These are phyloP conservation scores for Cordyceps javanica DNA, from an alignment of 2,329 filamentous ascomycete genomes.

Conservation along the genomic window DNA sequence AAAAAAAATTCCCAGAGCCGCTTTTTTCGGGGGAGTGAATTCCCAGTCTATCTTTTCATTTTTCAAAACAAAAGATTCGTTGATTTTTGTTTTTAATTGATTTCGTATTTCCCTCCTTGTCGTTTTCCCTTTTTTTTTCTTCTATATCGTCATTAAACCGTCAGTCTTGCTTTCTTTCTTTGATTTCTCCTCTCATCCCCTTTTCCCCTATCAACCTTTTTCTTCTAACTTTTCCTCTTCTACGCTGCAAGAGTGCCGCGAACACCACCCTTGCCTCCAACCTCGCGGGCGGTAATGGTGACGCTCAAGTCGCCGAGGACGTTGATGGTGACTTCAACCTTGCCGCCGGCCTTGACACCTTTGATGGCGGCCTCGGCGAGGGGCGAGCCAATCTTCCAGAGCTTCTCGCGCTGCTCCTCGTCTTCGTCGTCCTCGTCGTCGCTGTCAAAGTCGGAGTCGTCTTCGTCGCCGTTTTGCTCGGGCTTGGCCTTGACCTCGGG, in stretches of 20 bases:
- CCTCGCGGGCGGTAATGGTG: conserved; percentile 75
- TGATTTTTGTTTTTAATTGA: not conserved
- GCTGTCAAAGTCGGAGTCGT: conserved; percentile 51
- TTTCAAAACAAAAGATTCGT: too few relatives aligned
- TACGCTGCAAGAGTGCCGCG: conserved; percentile 47
- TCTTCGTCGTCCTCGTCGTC: conserved; percentile 67
- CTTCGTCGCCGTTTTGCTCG: conserved; percentile 56
- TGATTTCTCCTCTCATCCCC: not conserved
- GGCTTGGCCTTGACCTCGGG: conserved; percentile 74
- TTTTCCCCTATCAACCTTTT: not conserved
- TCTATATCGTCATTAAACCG: not conserved
- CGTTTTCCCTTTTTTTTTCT: not conserved
- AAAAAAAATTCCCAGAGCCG: not conserved
- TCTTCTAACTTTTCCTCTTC: not conserved
- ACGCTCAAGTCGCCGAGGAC: conserved; percentile 74
- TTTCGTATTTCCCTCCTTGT: not conserved
- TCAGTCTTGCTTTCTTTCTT: not conserved
- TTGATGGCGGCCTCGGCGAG: conserved; percentile 82
- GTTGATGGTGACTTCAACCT: conserved; percentile 92
- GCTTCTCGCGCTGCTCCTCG: conserved; percentile 81
- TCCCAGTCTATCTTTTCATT: not conserved
- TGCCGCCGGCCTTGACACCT: conserved; percentile 78
- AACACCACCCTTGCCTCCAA: conserved; percentile 81
- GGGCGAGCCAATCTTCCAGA: conserved; percentile 80
- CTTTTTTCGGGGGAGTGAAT: not conserved